Percentiles rank a stretch among this genome's conserved stretches.
phyloP scores from a whole-genome alignment of 2,329 filamentous ascomycete species.

The Keithomyces neogunnii region DNA sequence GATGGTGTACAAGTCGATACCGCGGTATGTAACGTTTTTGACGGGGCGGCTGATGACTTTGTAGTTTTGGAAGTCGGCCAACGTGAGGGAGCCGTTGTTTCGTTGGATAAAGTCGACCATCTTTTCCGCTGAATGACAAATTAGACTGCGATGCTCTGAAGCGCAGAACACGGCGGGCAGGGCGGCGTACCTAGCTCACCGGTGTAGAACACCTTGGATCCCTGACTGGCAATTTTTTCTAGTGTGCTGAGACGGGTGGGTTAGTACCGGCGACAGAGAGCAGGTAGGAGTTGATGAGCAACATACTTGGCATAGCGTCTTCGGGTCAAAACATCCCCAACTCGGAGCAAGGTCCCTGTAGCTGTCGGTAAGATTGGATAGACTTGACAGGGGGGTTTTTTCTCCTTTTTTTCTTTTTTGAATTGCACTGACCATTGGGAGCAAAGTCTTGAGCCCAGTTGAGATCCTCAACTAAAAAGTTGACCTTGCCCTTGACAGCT shows the following conservation, averaged over 20 bases:
- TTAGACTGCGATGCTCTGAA: conserved; percentile 5
- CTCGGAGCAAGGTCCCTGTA: conserved; percentile 51
- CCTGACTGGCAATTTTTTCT: conserved; percentile 64
- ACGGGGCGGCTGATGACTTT: conserved; percentile 56
- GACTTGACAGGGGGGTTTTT: too few relatives aligned
- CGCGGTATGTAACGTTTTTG: conserved; percentile 57
- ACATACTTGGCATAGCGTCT: conserved; percentile 61
- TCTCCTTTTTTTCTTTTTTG: too few relatives aligned
- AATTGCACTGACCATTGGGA: conserved; percentile 50
- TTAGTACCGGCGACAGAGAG: not conserved
- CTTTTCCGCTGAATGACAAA: conserved; percentile 47
- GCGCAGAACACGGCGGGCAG: not conserved
- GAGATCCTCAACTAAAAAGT: conserved; percentile 68
- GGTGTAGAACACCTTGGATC: conserved; percentile 65
- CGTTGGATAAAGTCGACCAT: conserved; percentile 62
- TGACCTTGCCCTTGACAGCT: conserved; percentile 24
- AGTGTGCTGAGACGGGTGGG: conserved; percentile 44
- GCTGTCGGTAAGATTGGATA: too few relatives aligned
- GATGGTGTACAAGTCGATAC: conserved; percentile 59
- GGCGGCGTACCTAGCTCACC: conserved; percentile 48
- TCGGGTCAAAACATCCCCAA: conserved; percentile 73
- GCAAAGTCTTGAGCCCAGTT: conserved; percentile 86
- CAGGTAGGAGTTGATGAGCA: not conserved
- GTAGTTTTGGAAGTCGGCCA: conserved; percentile 70
- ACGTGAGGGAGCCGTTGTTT: conserved; percentile 75